Evolutionary conservation across 495 filamentous ascomycete genomes (phyloP), one percentile per base, ranked within the genome.

Genomic region (Aspergillus olivimuriae): DNA sequence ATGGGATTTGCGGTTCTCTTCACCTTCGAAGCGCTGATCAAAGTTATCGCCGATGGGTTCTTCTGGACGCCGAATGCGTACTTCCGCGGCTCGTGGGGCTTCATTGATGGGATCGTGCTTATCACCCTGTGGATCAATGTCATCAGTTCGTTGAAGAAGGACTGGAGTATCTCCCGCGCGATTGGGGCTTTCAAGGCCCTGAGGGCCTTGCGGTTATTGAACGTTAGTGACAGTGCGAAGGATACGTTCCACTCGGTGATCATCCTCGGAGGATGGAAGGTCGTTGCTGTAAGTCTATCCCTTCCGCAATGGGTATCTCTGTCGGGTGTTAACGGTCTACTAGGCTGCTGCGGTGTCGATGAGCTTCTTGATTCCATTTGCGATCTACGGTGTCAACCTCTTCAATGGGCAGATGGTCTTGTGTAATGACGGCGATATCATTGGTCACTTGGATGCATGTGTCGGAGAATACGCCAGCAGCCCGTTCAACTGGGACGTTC

Each of bases 31-130:
- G 89, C 91, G 0, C 50, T 77, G 16, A 91, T 99, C 69, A 97
- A 97, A 63, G 83, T 96, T 26, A 79, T 99, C 47, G 92, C 92
- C 0, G 92, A 99, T 69, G 92, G 92, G 15, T 86, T 95, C 55
- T 90, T 96, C 63, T 97, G 84, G 80, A 95, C 92, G 0, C 92
- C 92, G 0, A 96, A 99, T 68, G 94, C 92, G 4, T 99, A 94
- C 52, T 92, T 95, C 62, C 80, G 92, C 48, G 86, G 92, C 48
- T 91, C 90, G 0, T 99, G 92, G 92, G 92, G 92, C 19, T 83
- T 95, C 43, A 96, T 99, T 44, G 92, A 99, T 60, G 92, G 85
- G 19, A 55, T 97, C 39, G 92, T 99, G 45, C 73, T 99, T 35
- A 63, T 95, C 44, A 97, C 92, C 0, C 81, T 99, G 4, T 99